phyloP scores from a whole-genome alignment of 352 stramenopile species.

The Pythium guiyangense region DNA sequence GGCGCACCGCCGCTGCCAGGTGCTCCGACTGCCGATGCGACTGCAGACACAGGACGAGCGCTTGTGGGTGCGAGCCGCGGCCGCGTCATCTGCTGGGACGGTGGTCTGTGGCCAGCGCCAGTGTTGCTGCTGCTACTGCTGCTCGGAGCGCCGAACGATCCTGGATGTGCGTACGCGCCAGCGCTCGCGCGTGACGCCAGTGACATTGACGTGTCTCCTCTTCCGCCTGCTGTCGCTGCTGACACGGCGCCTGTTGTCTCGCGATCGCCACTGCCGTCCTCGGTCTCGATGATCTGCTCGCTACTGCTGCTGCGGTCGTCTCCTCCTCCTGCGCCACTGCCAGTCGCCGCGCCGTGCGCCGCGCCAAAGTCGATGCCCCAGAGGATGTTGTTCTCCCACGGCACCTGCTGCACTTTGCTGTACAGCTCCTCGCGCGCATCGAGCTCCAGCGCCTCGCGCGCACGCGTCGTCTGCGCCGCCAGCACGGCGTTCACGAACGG shows the following conservation, averaged over 20 bases:
- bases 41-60: no score
- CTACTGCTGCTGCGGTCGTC: no score
- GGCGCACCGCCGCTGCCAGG: background rate
- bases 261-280: background rate
- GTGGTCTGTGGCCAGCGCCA: background rate
- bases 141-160: background rate
- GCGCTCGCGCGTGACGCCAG: background rate
- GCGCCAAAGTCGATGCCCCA: conserved; percentile 63
- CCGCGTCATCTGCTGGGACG: no score
- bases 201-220: no score
- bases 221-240: background rate
- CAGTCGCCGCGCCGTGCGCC: conserved; percentile 15
- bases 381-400: conserved; percentile 79
- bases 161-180: background rate
- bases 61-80: no score
- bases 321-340: background rate
- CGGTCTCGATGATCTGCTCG: conserved; percentile 10
- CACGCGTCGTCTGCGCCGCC: no score
- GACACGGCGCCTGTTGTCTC: no score
- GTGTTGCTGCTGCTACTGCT: no score
- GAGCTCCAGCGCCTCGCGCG: conserved; percentile 17
- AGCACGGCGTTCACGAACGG: no score
- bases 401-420: conserved; percentile 75
- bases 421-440: conserved; percentile 56
- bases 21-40: conserved; percentile 1